Evolutionary conservation across 1,284 basidiomycete species (phyloP), one percentile per base, ranked within the genome.

Genomic region (Naganishia sp.): DNA sequence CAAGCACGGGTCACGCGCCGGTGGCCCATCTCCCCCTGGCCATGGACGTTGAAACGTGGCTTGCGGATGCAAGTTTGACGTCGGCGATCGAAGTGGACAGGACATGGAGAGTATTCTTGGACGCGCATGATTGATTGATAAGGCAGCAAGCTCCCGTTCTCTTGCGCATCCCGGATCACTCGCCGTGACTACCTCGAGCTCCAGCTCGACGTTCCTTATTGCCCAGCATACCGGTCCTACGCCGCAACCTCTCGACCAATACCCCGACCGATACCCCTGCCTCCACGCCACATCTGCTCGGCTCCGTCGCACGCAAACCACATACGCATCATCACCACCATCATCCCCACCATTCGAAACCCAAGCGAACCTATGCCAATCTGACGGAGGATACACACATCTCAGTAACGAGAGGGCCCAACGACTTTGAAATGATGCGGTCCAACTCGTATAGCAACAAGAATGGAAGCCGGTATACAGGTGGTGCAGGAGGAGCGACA

Each of bases 181-280:
- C 13, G 13, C 3, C 36, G 7, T 39, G 0, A 9, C 6, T 13
- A 39, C 4, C 36, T 39, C 36, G 36, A 39, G 36, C 36, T 2
- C 7, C 2, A 21, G 36, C 36, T 39, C 48, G 48, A 6, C n/a
- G 1, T 46, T 3, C 1, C 2, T 5, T 28, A 28, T 49, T 42
- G 59, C 59, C 59, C 59, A 61, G 21, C 59, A 61, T 61, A 43
- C 59, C 59, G 10, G 59, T 61, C 59, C 33, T 61, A 50, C 59
- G 59, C 36, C 59, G 59, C 36, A 61, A 61, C 48, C 48, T 46
- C 10, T 61, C 59, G 9, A 43, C 48, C 7, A 61, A 52, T 52
- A 52, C 57, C 31, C 57, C 57, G 1, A 60, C 18, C 21, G 33
- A 42, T 42, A 60, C 48, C 23, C 59, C 59, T 10, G 39, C 36